Percentiles rank a stretch among this genome's conserved stretches.
These are phyloP conservation scores for Euphorbia celastroides DNA, from an alignment of 441 rosid species.

Conservation along the genomic window DNA sequence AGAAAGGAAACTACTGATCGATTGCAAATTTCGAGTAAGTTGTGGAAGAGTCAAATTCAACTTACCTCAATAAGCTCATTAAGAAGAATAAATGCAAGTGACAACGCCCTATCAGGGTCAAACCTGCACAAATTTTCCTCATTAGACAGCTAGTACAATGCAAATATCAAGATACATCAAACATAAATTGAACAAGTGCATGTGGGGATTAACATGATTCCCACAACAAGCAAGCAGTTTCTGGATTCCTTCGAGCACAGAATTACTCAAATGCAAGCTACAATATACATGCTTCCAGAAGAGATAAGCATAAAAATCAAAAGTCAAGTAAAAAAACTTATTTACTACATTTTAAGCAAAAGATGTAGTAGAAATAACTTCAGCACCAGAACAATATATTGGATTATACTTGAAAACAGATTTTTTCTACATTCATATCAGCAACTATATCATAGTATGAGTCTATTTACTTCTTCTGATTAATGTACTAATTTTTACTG, in stretches of 20 bases:
- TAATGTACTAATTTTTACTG: background rate
- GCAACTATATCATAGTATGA: background rate
- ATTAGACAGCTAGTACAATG: background rate
- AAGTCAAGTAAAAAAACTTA: background rate
- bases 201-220: too few species aligned
- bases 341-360: background rate
- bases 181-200: too few species aligned
- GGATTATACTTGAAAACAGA: too few species aligned
- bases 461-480: background rate
- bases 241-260: background rate
- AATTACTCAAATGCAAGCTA: background rate
- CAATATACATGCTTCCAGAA: background rate
- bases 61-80: constrained; percentile 68
- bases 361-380: background rate
- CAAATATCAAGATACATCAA: background rate
- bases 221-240: background rate
- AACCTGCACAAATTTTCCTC: constrained; percentile 42
- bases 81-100: constrained; percentile 60
- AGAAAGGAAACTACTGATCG: background rate
- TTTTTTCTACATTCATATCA: background rate
- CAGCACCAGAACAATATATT: background rate
- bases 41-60: background rate
- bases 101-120: constrained; percentile 59
- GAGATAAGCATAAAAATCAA: background rate
- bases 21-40: background rate